Conservation (phyloP, 2,329 filamentous ascomycete species). For the Fusarium hainanense region DNA sequence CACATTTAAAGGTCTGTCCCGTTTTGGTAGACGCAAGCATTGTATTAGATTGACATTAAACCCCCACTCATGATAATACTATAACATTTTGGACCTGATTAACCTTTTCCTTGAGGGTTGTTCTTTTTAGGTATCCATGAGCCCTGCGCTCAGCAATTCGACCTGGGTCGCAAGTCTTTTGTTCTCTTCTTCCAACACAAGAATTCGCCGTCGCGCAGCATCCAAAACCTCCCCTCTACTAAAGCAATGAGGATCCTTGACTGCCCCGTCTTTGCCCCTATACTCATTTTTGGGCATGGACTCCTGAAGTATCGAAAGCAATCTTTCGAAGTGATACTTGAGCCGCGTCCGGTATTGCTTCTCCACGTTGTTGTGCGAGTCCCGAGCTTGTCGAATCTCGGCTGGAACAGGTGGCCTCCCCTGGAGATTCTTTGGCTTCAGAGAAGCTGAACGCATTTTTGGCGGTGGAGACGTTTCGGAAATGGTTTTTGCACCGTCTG, state of each 20-base stretch:
- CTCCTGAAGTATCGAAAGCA: background rate
- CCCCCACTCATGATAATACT: no score
- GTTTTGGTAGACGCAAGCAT: no score
- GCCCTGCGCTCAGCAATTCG: accelerated
- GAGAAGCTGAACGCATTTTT: background rate
- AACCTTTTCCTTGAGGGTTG: background rate
- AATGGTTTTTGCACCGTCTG: accelerated
- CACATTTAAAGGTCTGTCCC: no score
- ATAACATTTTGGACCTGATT: background rate
- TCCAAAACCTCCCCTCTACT: background rate
- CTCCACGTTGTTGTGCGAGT: background rate
- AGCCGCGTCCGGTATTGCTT: background rate
- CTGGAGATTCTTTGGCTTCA: background rate
- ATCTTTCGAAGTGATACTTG: background rate
- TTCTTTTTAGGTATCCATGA: background rate
- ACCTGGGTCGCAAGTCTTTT: background rate
- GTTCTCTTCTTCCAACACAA: background rate
- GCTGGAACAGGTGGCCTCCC: background rate
- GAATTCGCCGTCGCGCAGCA: background rate
- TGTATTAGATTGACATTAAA: no score
- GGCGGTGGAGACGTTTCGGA: no score
- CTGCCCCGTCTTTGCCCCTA: background rate
- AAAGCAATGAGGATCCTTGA: background rate
- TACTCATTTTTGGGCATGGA: background rate
- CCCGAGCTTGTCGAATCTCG: background rate